Evolutionary conservation across 495 filamentous ascomycete genomes (phyloP), one percentile per base, ranked within the genome.

Genomic region (Penicillium canescens): DNA sequence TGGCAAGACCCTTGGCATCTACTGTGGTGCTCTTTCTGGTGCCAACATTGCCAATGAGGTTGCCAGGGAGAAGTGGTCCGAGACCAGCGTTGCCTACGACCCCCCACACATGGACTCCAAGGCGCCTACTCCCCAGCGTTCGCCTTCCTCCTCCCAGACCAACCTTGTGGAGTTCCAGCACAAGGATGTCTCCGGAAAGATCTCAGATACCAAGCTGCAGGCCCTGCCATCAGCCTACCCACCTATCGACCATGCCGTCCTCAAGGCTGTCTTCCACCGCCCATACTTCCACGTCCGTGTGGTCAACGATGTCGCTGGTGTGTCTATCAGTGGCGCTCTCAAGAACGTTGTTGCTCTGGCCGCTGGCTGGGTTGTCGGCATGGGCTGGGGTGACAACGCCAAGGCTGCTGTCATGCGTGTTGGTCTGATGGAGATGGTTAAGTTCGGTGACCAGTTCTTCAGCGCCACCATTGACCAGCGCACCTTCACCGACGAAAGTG

Each of bases 1-100:
- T 64, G 91, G 92, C 52, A 82, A 86, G 61, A 85, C 84, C 40
- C 80, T 99, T 7, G 89, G 87, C 48, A 99, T 99, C 67, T 99
- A 99, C 79, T 96, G 92, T 65, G 95, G 95, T 66, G 92, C 95
- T 2, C 82, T 99, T 11, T 95, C 90, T 39, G 95, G 95, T 12
- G 95, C 94, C 50, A 99, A 99, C 77, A 96, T 99, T 53, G 95
- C 95, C 46, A 89, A 81, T 61, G 95, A 98, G 73, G 91, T 99
- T 51, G 95, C 95, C 4, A 82, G 82, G 61, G 94, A 96, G 75
- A 93, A 96, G 68, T 96, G 89, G 81, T 96, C 86, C 58, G 95
- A 98, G 76, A 97, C 95, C 3, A 98, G 92, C 28, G 85, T 99
- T 35, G 95, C 91, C 23, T 99, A 98, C 70, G 91, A 96, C 68